Evolutionary conservation across 169 alveolate genomes (phyloP), one percentile per base, ranked within the genome.

Genomic region (Plasmodium falciparum): DNA sequence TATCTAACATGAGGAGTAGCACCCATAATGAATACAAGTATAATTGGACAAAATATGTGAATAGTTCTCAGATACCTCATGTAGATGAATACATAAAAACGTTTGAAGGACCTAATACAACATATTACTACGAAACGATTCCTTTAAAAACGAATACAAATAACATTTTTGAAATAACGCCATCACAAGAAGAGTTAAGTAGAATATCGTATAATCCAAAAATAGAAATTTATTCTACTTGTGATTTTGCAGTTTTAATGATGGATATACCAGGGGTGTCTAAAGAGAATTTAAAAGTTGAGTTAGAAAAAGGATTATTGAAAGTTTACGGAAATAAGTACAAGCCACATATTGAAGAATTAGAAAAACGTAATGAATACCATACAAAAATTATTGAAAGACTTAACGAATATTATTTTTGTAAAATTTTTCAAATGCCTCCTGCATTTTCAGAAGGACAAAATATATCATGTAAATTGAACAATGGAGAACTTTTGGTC

Each of bases 311-410:
- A 20, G 91, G 91, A 50, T 59, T 83, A 63, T 29, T 83, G 69
- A 67, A 70, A 83, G 69, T 83, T 39, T 83, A 43, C 49, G 91
- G 91, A 39, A 56, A 70, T 33, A 83, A 83, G 63, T 52, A 83
- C 22, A 83, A 83, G 59, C 86, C 73, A 7, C 29, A 58, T 24
- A 43, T 83, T 29, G 91, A 83, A 59, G 91, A 83, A 83, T 72
- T 83, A 59, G 74, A 83, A 43, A 71, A 49, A 49, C 56, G 56
- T 15, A 72, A 83, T 33, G 91, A 83, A 69, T 83, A 70, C 50
- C 91, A 70, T 54, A 83, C 91, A 43, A 83, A 83, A 83, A 83
- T 83, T 52, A 71, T 83, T 56, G 91, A 83, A 71, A 69, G 91
- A 58, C 63, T 83, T 11, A 62, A 45, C 24, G 91, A 83, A 52